A percentile compares a stretch with the other conserved stretches of the same genome.
These are phyloP conservation scores for Sanguinoderma infundibulare DNA, from an alignment of 1,284 basidiomycete species.

Conservation along the genomic window DNA sequence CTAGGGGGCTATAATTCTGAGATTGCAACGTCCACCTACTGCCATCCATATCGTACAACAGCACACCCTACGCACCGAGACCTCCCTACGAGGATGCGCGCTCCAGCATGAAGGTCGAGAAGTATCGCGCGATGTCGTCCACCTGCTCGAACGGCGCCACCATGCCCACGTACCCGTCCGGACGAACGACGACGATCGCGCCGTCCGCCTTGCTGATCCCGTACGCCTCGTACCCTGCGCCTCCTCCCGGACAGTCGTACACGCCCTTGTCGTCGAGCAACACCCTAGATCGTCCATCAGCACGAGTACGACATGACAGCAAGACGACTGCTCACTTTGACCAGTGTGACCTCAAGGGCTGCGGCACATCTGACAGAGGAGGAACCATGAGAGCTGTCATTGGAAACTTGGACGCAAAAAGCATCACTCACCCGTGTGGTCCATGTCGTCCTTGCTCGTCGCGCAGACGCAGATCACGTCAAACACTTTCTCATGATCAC, in stretches of 20 bases:
- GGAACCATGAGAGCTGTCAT: not conserved
- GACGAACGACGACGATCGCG: slow-evolving; percentile 69
- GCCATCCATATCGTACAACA: too few species aligned
- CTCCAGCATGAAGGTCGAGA: slow-evolving; percentile 44
- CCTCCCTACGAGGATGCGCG: not conserved
- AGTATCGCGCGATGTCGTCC: slow-evolving; percentile 55
- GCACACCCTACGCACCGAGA: not conserved
- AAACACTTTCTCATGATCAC: slow-evolving; percentile 40
- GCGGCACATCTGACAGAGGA: slow-evolving; percentile 44
- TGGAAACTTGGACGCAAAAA: too few species aligned
- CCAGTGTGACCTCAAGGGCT: slow-evolving; percentile 63
- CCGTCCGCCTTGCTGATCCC: slow-evolving; percentile 56
- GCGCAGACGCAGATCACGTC: slow-evolving; percentile 58
- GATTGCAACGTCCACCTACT: not conserved
- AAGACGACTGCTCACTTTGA: slow-evolving; percentile 51
- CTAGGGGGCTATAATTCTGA: too few species aligned
- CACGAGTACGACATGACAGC: too few species aligned
- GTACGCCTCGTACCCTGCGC: slow-evolving; percentile 49
- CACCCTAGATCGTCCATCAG: slow-evolving; percentile 26
- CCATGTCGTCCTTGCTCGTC: slow-evolving; percentile 49
- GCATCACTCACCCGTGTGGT: slow-evolving; percentile 40
- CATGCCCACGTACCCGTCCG: slow-evolving; percentile 73
- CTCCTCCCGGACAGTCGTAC: slow-evolving; percentile 39
- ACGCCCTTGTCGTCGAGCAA: slow-evolving; percentile 41
- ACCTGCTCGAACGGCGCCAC: slow-evolving; percentile 53